These are phyloP conservation scores for Aspergillus sclerotialis DNA, from an alignment of 2,329 filamentous ascomycete species.

Conservation along the genomic window DNA sequence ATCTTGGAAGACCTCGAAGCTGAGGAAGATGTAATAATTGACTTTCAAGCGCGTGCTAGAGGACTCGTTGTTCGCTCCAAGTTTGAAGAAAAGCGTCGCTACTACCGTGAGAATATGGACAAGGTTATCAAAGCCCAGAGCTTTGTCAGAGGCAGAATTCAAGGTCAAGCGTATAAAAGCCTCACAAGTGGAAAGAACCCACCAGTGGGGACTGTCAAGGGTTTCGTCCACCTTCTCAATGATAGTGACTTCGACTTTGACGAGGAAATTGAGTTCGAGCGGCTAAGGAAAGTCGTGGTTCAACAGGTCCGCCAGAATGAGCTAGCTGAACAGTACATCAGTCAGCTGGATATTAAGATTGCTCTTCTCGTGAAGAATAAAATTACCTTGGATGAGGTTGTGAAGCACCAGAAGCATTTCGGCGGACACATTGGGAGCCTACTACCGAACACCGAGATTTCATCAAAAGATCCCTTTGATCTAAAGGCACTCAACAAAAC, in stretches of 20 bases:
- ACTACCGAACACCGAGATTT: slow-evolving; percentile 79
- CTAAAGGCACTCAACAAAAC: slow-evolving; percentile 96
- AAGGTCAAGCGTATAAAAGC: slow-evolving; percentile 97
- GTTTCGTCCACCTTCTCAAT: slow-evolving; percentile 94
- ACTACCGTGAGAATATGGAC: slow-evolving; percentile 95
- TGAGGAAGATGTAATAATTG: slow-evolving; percentile 69
- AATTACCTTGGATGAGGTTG: slow-evolving; percentile 95
- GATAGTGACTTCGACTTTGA: slow-evolving; percentile 99
- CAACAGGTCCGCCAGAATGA: slow-evolving; percentile 97
- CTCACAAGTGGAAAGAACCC: slow-evolving; percentile 94
- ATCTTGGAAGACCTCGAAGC: slow-evolving; percentile 72
- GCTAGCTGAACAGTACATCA: slow-evolving; percentile 94
- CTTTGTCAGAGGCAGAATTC: slow-evolving; percentile 87
- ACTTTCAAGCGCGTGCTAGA: slow-evolving; percentile 66
- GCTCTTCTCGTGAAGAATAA: slow-evolving; percentile 98
- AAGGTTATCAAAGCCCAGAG: slow-evolving; percentile 99
- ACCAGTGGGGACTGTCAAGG: slow-evolving; percentile 92
- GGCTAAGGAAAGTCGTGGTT: slow-evolving; percentile 89
- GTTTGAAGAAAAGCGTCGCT: slow-evolving; percentile 79
- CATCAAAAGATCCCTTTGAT: slow-evolving; percentile 87
- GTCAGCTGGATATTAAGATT: slow-evolving; percentile 98
- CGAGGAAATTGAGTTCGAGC: slow-evolving; percentile 94
- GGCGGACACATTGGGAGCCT: slow-evolving; percentile 81
- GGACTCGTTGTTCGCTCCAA: slow-evolving; percentile 65
- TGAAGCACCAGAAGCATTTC: slow-evolving; percentile 93